Evolutionary conservation across 2,329 filamentous ascomycete species (phyloP), one percentile per base, ranked within the genome.

Genomic region (Aspergillus sp.): DNA sequence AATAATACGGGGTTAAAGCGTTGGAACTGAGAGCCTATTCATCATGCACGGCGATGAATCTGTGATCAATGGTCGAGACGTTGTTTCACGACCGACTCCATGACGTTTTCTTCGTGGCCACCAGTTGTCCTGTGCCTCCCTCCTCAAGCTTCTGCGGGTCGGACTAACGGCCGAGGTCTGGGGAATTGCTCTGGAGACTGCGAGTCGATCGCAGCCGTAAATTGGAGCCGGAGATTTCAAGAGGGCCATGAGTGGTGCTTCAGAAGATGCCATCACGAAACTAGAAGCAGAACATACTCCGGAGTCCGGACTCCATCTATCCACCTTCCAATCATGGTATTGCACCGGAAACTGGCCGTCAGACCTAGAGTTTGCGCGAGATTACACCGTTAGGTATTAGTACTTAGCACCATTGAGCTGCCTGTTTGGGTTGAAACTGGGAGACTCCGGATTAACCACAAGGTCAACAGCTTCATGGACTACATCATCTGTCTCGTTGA

Each of bases 401-500:
- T 21, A 43, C 15, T 23, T 47, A 56, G 50, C 44, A 57, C 49
- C 55, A 56, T 56, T 48, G 44, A 41, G 52, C 55, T 56, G 56
- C 56, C 60, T 57, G 44, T 64, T 55, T 47, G 23, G 46, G 35
- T 37, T 57, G 50, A 47, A 23, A 45, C 37, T 54, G 51, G 40
- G 35, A 47, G 33, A 44, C 21, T 40, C 33, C 37, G 35, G 37
- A 52, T 49, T 33, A 45, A 47, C 44, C 45, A 53, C 25, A 57
- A 53, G 50, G 48, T 25, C 54, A 40, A 37, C 52, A 35, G 27
- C 56, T 52, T 46, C 37, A 48, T 11, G 27, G 27, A 11, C 27
- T 49, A 52, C 52, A 45, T 56, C 50, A 47, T 45, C 55, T 44
- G 50, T 51, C 55, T 49, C 40, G 54, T 44, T 59, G 54, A 62